Conservation (phyloP, 2,329 filamentous ascomycete species). For the Grosmannia serpens region DNA sequence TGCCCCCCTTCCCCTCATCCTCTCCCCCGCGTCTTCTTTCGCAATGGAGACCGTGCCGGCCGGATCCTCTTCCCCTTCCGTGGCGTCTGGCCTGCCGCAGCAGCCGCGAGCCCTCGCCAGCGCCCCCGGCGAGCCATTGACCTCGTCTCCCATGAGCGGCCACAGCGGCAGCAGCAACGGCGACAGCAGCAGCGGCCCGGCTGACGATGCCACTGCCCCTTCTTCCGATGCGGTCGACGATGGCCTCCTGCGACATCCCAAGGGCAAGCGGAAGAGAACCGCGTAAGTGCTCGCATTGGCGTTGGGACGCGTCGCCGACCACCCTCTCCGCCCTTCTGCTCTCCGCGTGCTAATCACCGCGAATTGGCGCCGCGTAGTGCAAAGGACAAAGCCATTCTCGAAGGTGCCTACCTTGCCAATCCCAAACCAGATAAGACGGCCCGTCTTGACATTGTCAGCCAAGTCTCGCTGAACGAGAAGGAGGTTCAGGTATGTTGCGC, state of each 20-base stretch:
- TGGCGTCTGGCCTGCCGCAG: slow-evolving; percentile 4
- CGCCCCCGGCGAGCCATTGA: not conserved
- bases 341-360: not conserved
- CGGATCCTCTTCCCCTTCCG: slow-evolving; percentile 6
- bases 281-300: slow-evolving; percentile 39
- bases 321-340: not conserved
- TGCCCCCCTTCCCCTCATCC: not conserved
- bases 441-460: slow-evolving; percentile 71
- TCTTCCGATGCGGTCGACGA: slow-evolving; percentile 10
- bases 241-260: slow-evolving; percentile 32
- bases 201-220: slow-evolving; percentile 6
- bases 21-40: not conserved
- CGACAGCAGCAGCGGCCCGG: not conserved
- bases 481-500: slow-evolving; percentile 78
- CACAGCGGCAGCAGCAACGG: slow-evolving; percentile 4
- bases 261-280: slow-evolving; percentile 51
- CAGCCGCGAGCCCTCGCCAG: not conserved
- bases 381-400: slow-evolving; percentile 80
- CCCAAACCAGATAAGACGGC: slow-evolving; percentile 86
- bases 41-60: slow-evolving; percentile 8
- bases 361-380: slow-evolving; percentile 38
- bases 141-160: not conserved
- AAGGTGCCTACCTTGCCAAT: slow-evolving; percentile 73
- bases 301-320: not conserved
- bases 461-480: slow-evolving; percentile 83